Evolutionary conservation across 1,284 basidiomycete genomes (phyloP).

Genomic region (Rhodotorula glutinis): DNA sequence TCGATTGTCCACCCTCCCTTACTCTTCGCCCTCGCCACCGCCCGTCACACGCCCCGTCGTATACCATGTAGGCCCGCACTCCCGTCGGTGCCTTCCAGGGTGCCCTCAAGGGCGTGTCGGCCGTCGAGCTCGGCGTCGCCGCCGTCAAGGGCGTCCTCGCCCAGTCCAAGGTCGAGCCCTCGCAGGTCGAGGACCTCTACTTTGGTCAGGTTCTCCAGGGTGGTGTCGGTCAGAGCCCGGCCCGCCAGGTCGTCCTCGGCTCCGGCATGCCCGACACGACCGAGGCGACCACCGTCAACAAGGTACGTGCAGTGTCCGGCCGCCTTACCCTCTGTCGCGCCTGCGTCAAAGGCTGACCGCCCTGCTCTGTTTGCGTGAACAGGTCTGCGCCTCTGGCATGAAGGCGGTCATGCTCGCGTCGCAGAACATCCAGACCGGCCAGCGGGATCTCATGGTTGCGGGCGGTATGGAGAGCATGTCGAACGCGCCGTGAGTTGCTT

Average conservation of each 20-base stretch:
- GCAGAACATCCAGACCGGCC: slow-evolving; percentile 52
- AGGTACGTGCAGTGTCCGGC: slow-evolving; percentile 51
- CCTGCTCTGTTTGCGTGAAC: background rate
- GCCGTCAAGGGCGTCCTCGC: slow-evolving; percentile 88
- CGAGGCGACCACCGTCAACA: slow-evolving; percentile 96
- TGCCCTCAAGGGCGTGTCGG: slow-evolving; percentile 78
- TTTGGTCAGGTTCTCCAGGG: slow-evolving; percentile 71
- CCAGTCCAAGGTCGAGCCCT: slow-evolving; percentile 73
- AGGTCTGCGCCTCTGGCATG: slow-evolving; percentile 53
- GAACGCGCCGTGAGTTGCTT: slow-evolving; percentile 37
- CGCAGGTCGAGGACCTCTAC: slow-evolving; percentile 87
- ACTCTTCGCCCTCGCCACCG: background rate
- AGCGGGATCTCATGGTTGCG: slow-evolving; percentile 50
- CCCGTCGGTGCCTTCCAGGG: slow-evolving; percentile 87
- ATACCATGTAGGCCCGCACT: slow-evolving; percentile 62
- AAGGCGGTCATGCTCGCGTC: slow-evolving; percentile 52
- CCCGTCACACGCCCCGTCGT: background rate
- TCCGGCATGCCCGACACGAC: slow-evolving; percentile 79
- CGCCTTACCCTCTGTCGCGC: background rate
- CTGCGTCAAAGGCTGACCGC: background rate
- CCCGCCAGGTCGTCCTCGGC: slow-evolving; percentile 64
- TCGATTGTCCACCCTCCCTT: background rate
- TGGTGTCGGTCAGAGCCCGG: slow-evolving; percentile 51
- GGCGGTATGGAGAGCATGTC: slow-evolving; percentile 54
- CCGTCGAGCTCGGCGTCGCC: slow-evolving; percentile 77